phyloP scores from a whole-genome alignment of 163 green algal genomes.

The Scenedesmus sp. region DNA sequence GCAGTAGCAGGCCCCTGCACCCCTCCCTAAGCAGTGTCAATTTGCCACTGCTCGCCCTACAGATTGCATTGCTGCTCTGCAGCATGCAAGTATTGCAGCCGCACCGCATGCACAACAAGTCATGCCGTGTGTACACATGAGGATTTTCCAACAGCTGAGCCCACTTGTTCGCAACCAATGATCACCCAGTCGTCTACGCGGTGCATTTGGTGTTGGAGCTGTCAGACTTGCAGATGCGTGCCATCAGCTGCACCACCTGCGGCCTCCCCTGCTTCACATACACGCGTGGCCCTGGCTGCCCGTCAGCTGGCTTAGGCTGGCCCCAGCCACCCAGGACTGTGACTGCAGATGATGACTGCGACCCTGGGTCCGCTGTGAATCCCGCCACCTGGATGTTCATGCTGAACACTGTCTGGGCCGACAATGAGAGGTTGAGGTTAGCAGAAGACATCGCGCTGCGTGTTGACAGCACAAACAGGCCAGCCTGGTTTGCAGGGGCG shows the following conservation, averaged over 20 bases:
- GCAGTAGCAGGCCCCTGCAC: too few species aligned
- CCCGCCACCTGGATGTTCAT: conserved; percentile 11
- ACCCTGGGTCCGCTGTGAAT: background rate
- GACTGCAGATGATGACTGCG: background rate
- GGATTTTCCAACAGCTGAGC: too few species aligned
- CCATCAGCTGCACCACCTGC: conserved; percentile 27
- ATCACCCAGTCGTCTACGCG: too few species aligned
- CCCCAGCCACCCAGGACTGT: background rate
- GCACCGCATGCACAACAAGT: too few species aligned
- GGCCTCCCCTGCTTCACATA: background rate
- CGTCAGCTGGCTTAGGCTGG: background rate
- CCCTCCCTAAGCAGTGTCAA: too few species aligned
- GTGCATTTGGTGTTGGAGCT: background rate
- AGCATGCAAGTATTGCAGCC: too few species aligned
- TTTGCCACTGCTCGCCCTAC: too few species aligned
- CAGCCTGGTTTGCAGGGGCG: background rate
- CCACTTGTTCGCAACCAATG: too few species aligned
- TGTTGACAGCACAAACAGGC: conserved; percentile 8
- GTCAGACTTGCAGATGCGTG: background rate
- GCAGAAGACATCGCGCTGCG: background rate
- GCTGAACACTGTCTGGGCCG: background rate
- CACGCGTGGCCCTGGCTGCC: conserved; percentile 7
- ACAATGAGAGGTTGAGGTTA: background rate
- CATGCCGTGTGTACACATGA: background rate
- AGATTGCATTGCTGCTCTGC: background rate